Conservation (phyloP, 177 flowering plant species). For the Tripterygium wilfordii region DNA sequence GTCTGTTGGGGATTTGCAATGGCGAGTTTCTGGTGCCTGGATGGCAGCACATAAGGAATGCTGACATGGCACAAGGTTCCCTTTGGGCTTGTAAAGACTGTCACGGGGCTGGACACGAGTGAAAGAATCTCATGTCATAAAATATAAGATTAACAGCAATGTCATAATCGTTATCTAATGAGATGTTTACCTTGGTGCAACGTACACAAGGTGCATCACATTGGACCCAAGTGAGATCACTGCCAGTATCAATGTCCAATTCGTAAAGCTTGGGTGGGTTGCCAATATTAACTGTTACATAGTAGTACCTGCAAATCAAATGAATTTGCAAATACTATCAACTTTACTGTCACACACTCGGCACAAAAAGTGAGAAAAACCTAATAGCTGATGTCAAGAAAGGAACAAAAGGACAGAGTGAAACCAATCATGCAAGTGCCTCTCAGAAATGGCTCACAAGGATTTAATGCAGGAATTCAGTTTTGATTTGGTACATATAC, state of each 20-base stretch:
- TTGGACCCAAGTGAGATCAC: conserved; percentile 95
- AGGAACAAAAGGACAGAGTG: too few species aligned
- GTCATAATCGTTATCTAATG: not conserved
- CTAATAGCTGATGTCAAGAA: too few species aligned
- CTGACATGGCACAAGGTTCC: conserved; percentile 37
- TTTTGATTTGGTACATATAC: too few species aligned
- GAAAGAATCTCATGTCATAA: not conserved
- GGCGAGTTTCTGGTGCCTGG: conserved; percentile 10
- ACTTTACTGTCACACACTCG: not conserved
- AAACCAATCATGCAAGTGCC: too few species aligned
- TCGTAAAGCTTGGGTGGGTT: conserved; percentile 57
- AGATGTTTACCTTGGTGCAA: conserved; percentile 47
- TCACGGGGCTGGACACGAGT: conserved; percentile 46
- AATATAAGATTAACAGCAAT: not conserved
- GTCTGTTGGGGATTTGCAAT: conserved; percentile 35
- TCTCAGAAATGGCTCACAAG: too few species aligned
- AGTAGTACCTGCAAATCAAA: conserved; percentile 54
- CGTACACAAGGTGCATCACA: conserved; percentile 84
- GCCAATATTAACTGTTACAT: conserved; percentile 50
- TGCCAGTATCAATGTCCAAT: conserved; percentile 89
- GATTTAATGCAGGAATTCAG: too few species aligned
- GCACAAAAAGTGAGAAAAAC: too few species aligned
- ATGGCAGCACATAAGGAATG: conserved; percentile 54
- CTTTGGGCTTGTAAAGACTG: conserved; percentile 50
- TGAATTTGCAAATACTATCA: not conserved